Conservation (phyloP, 805 yeast species). For the Saccharomycopsis fodiens region DNA sequence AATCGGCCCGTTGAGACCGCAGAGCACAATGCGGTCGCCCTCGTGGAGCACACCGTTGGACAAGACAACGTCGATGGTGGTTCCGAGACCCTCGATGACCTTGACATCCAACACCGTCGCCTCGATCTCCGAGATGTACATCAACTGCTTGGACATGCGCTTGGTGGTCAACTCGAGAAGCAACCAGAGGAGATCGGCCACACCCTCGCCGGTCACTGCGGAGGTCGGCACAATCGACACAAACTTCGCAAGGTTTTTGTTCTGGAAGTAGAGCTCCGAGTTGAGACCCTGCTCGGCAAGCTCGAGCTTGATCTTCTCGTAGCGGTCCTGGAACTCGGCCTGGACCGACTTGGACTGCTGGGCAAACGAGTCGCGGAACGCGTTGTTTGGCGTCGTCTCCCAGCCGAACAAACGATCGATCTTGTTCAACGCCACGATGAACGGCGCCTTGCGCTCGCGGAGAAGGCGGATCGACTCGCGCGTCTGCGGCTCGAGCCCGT, state of each 20-base stretch:
- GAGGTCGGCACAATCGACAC: constrained; percentile 98
- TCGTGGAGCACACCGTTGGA: constrained; percentile 95
- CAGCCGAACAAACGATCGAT: constrained; percentile 96
- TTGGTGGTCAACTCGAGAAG: constrained; percentile 91
- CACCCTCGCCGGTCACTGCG: constrained; percentile 99
- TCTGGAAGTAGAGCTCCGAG: constrained; percentile 93
- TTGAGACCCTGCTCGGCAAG: constrained; percentile 97
- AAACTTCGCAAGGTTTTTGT: constrained; percentile 85
- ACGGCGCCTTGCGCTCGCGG: constrained; percentile 97
- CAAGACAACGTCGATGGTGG: constrained; percentile 94
- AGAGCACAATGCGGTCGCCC: constrained; percentile 90
- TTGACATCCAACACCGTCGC: constrained; percentile 97
- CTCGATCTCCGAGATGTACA: constrained; percentile 88
- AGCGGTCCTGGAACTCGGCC: constrained; percentile 85
- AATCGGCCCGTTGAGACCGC: constrained; percentile 98
- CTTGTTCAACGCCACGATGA: constrained; percentile 93
- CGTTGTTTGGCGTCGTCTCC: constrained; percentile 83
- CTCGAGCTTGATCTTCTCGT: constrained; percentile 76
- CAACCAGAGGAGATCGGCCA: constrained; percentile 95
- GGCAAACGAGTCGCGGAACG: constrained; percentile 89
- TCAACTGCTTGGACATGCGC: constrained; percentile 98
- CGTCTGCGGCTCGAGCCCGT: constrained; percentile 97
- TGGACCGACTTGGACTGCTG: constrained; percentile 80
- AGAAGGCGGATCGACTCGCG: constrained; percentile 85
- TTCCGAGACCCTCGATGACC: constrained; percentile 97